These are phyloP conservation scores for Irpex lacteus DNA, from an alignment of 1,284 basidiomycete genomes.

Conservation along the genomic window DNA sequence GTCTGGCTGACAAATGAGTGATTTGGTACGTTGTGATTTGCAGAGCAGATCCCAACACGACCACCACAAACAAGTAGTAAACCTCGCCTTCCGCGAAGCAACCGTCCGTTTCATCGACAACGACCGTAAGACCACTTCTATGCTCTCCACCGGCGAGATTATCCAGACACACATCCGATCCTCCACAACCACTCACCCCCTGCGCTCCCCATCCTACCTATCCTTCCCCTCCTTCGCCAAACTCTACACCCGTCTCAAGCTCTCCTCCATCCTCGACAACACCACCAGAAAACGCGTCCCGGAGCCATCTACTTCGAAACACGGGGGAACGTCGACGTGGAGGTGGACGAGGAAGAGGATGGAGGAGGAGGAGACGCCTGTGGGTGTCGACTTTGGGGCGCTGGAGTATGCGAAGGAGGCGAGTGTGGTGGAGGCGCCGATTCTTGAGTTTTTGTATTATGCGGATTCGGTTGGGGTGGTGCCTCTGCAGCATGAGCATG, in stretches of 20 bases:
- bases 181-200: conserved; percentile 31
- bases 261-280: conserved; percentile 26
- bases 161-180: conserved; percentile 56
- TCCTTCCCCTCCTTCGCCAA: conserved; percentile 48
- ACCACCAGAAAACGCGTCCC: too few species aligned
- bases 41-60: not conserved
- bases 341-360: conserved; percentile 34
- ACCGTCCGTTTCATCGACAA: conserved; percentile 75
- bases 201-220: conserved; percentile 38
- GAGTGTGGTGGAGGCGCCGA: conserved; percentile 74
- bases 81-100: conserved; percentile 66
- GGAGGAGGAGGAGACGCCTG: conserved; percentile 50
- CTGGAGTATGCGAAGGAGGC: conserved; percentile 87
- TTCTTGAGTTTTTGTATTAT: conserved; percentile 81
- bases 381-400: conserved; percentile 51
- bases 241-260: conserved; percentile 52
- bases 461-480: conserved; percentile 74
- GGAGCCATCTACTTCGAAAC: too few species aligned
- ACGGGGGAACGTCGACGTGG: conserved; percentile 22
- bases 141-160: conserved; percentile 63
- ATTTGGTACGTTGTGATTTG: not conserved
- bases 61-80: conserved; percentile 44
- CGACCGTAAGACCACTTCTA: conserved; percentile 65
- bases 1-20: not conserved
- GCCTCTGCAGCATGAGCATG: conserved; percentile 38